Conservation (phyloP, 2,329 filamentous ascomycete species). For the Alternaria arbusti region DNA sequence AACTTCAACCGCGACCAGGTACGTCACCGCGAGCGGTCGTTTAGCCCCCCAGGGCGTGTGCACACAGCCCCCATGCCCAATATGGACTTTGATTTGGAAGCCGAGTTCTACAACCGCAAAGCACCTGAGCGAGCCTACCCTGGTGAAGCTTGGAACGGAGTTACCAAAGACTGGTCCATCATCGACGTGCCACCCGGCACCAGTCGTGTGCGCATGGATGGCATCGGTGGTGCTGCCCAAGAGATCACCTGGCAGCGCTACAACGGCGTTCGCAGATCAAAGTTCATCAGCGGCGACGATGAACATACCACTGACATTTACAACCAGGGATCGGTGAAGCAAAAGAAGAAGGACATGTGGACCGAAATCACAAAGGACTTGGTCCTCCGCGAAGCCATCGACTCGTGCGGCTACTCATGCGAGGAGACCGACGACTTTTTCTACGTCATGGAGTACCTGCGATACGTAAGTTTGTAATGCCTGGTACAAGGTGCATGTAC, state of each 20-base stretch:
- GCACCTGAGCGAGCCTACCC: constrained; percentile 71
- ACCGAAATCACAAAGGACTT: constrained; percentile 96
- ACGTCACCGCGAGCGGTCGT: constrained; percentile 48
- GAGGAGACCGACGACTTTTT: constrained; percentile 90
- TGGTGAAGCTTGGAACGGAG: constrained; percentile 76
- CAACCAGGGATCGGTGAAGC: constrained; percentile 38
- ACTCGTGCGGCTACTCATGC: constrained; percentile 82
- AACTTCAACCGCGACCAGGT: constrained; percentile 63
- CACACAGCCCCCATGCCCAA: constrained; percentile 43
- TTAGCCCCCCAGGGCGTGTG: constrained; percentile 54
- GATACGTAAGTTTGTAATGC: constrained; percentile 70
- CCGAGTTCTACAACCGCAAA: constrained; percentile 70
- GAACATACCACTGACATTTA: constrained; percentile 55
- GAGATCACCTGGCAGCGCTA: constrained; percentile 73
- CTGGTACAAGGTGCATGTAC: background rate
- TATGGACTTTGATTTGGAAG: constrained; percentile 60
- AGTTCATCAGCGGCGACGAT: constrained; percentile 73
- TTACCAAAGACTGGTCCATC: constrained; percentile 78
- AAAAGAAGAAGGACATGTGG: constrained; percentile 71
- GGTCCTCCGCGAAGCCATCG: constrained; percentile 84
- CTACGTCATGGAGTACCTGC: constrained; percentile 90
- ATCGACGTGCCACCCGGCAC: constrained; percentile 86
- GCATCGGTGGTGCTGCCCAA: constrained; percentile 73
- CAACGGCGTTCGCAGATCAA: constrained; percentile 75
- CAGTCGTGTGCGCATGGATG: constrained; percentile 81